phyloP scores from a whole-genome alignment of 345 rosid species.

The Eucalyptus curtisii region DNA sequence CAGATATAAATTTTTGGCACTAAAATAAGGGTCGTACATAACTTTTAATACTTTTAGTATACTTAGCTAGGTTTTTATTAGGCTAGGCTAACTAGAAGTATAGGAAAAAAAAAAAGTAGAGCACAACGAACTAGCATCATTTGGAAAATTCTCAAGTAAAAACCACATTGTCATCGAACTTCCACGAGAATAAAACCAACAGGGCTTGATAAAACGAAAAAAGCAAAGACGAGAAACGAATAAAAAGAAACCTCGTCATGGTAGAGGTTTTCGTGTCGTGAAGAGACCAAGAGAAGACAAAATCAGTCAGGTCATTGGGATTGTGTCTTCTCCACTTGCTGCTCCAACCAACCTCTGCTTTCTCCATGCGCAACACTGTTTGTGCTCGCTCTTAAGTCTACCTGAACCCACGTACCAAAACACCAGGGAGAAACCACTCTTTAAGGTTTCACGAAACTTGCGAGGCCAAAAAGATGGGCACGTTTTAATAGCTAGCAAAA shows the following conservation, averaged over 20 bases:
- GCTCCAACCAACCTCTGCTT: not conserved
- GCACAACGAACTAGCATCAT: not conserved
- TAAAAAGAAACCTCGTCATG: not conserved
- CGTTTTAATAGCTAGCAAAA: too few species aligned
- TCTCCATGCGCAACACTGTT: not conserved
- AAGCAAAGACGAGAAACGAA: not conserved
- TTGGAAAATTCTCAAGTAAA: not conserved
- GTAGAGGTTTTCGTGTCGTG: not conserved
- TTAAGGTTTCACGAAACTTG: too few species aligned
- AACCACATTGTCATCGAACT: not conserved
- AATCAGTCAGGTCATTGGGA: not conserved
- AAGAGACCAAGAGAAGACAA: not conserved
- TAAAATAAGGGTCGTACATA: rapidly evolving
- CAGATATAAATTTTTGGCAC: rapidly evolving
- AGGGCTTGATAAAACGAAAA: not conserved
- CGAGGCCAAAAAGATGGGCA: too few species aligned
- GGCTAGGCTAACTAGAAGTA: too few species aligned
- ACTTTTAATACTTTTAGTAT: too few species aligned
- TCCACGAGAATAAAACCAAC: not conserved
- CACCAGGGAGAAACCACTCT: too few species aligned
- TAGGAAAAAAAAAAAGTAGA: too few species aligned
- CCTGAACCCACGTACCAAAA: not conserved
- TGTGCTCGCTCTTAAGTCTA: not conserved
- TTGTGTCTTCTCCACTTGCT: not conserved
- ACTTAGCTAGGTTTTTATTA: too few species aligned